Evolutionary conservation across 2,329 filamentous ascomycete species (phyloP).

Genomic region (Teratosphaeria viscida): DNA sequence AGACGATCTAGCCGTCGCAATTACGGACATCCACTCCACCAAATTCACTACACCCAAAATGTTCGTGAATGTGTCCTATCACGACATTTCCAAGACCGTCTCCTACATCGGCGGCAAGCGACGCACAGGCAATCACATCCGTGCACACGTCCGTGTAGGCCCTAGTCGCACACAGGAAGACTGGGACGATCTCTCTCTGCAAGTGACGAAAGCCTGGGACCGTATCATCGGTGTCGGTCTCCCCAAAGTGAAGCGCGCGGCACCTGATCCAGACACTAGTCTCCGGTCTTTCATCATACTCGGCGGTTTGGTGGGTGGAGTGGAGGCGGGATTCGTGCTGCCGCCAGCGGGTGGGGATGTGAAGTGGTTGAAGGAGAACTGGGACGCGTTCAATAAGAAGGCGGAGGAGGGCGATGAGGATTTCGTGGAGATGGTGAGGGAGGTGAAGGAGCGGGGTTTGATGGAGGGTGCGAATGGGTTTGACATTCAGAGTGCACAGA

Average conservation of each 20-base stretch:
- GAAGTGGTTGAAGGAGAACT: conserved; percentile 25
- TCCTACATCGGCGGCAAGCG: conserved; percentile 30
- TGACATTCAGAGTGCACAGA: conserved; percentile 6
- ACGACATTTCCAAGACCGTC: conserved; percentile 14
- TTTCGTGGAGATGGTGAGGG: conserved; percentile 22
- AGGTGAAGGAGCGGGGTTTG: conserved; percentile 22
- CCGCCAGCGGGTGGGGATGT: conserved; percentile 23
- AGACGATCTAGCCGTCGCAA: conserved; percentile 28
- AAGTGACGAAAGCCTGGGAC: conserved; percentile 21
- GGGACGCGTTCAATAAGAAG: conserved; percentile 23
- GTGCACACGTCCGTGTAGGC: conserved; percentile 26
- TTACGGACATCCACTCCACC: conserved; percentile 33
- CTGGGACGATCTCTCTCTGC: conserved; percentile 19
- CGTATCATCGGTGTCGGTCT: conserved; percentile 14
- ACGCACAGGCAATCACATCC: conserved; percentile 23
- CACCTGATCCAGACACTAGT: conserved; percentile 10
- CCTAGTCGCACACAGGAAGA: conserved; percentile 22
- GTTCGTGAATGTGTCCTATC: conserved; percentile 37
- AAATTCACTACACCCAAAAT: conserved; percentile 33
- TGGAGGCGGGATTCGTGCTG: conserved; percentile 23
- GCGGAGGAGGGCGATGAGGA: conserved; percentile 26
- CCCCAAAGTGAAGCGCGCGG: conserved; percentile 11
- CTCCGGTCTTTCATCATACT: conserved; percentile 16
- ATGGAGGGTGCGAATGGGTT: conserved; percentile 10
- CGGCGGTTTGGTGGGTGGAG: conserved; percentile 21